These are phyloP conservation scores for Phytophthora crassamura DNA, from an alignment of 352 stramenopile genomes.

Conservation along the genomic window DNA sequence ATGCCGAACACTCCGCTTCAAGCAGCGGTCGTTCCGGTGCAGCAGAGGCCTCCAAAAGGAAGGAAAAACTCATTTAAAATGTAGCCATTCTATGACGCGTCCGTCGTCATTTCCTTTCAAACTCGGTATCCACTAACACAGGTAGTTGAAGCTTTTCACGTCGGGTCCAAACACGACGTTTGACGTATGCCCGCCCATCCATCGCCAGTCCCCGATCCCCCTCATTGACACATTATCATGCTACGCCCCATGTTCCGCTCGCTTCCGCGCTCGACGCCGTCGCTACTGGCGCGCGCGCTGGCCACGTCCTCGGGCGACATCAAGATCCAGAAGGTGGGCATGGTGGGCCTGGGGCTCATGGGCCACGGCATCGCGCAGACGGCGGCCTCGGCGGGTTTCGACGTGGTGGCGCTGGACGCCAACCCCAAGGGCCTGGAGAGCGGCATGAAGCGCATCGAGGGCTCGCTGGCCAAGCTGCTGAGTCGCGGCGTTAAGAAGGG, in stretches of 20 bases:
- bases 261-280: constrained; percentile 21
- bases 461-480: constrained; percentile 91
- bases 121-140: neutral
- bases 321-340: constrained; percentile 90
- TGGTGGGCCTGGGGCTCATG: constrained; percentile 98
- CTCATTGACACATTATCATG: constrained; percentile 4
- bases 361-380: constrained; percentile 98
- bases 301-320: constrained; percentile 41
- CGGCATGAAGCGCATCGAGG: constrained; percentile 92
- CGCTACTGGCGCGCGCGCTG: constrained; percentile 29
- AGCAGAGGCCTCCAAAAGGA: too few species aligned
- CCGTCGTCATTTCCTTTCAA: constrained; percentile 2
- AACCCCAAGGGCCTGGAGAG: constrained; percentile 79
- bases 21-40: too few species aligned
- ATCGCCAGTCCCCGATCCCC: constrained; percentile 23
- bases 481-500: constrained; percentile 90
- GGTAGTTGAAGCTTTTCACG: constrained; percentile 30
- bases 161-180: constrained; percentile 25
- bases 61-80: too few species aligned
- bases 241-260: constrained; percentile 22
- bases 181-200: constrained; percentile 4
- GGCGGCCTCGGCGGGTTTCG: constrained; percentile 82
- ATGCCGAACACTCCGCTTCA: too few species aligned
- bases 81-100: neutral
- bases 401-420: constrained; percentile 87